These are phyloP conservation scores for Teratosphaeria destructans DNA, from an alignment of 2,329 filamentous ascomycete genomes.

Conservation along the genomic window DNA sequence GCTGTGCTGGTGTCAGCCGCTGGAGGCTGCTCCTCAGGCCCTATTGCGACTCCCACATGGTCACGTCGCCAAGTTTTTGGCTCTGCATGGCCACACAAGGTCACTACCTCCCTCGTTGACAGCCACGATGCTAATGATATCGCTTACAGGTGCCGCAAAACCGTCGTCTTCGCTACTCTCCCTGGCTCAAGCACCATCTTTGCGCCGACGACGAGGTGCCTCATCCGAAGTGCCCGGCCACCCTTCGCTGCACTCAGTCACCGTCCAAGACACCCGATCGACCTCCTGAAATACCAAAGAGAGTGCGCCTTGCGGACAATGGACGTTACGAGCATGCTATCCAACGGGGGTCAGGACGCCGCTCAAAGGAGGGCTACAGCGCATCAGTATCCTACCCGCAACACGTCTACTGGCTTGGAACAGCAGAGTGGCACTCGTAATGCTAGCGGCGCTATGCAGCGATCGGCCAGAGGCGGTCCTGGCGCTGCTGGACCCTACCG, in stretches of 20 bases:
- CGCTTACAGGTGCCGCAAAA: not conserved
- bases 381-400: slow-evolving; percentile 27
- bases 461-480: slow-evolving; percentile 11
- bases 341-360: slow-evolving; percentile 13
- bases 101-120: not conserved
- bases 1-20: slow-evolving; percentile 5
- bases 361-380: slow-evolving; percentile 19
- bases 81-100: not conserved
- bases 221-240: slow-evolving; percentile 5
- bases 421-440: slow-evolving; percentile 4
- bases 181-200: slow-evolving; percentile 9
- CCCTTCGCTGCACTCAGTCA: slow-evolving; percentile 4
- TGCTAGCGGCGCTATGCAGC: slow-evolving; percentile 8
- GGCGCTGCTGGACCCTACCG: slow-evolving; percentile 10
- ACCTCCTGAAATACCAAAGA: slow-evolving; percentile 4
- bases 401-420: slow-evolving; percentile 13
- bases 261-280: slow-evolving; percentile 4
- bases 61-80: not conserved
- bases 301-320: slow-evolving; percentile 12
- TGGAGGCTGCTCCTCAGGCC: not conserved
- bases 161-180: slow-evolving; percentile 1
- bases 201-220: slow-evolving; percentile 22
- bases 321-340: slow-evolving; percentile 29
- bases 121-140: slow-evolving; percentile 1
- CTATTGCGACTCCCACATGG: not conserved